Base-by-base conservation (phyloP, 768 basidiomycete genomes). In the Psilocybe cyanescens region DNA sequence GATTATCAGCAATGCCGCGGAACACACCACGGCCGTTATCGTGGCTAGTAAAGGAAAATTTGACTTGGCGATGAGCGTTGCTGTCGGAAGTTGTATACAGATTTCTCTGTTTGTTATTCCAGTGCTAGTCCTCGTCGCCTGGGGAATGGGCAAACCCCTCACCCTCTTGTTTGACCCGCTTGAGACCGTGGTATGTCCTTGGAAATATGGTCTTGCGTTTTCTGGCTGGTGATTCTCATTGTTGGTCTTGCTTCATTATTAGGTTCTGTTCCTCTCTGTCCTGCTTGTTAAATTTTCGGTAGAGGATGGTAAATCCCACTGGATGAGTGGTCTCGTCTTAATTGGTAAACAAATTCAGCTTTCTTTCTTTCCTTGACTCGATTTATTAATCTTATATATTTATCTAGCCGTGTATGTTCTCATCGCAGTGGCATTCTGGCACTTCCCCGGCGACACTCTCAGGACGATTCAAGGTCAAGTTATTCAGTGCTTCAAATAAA, bases 231-330 rank as follows among this genome's bases (percentile, higher is more conserved):
- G 24, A 24, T 24, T 24, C 24, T 24, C 24, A 24, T 16, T 0
- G 11, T 51, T 17, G 39, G 28, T 55, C 35, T 35, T 14, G 31
- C 30, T 51, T 17, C 1, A 14, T 16, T 1, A 12, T 5, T 59
- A 74, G 74, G 72, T 75, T 8, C 58, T 78, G 49, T 79, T 78
- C 67, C 75, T 80, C 56, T 75, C 77, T 19, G 79, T 78, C 12
- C 61, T 78, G 19, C 68, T 82, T 33, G 78, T 78, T 51, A 80
- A 76, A 66, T 81, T 82, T 37, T 75, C 75, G 16, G 73, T 82
- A 5, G 83, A 80, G 65, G 74, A 81, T 48, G 81, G 81, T 17
- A 82, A 80, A 65, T 77, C 79, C 24, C 78, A 80, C 53, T 83
- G 81, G 81, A 77, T 81, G 70, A 81, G 80, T 63, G 78, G 77